Evolutionary conservation across 1,284 basidiomycete species (phyloP).

Genomic region (Ceratobasidium sp.): DNA sequence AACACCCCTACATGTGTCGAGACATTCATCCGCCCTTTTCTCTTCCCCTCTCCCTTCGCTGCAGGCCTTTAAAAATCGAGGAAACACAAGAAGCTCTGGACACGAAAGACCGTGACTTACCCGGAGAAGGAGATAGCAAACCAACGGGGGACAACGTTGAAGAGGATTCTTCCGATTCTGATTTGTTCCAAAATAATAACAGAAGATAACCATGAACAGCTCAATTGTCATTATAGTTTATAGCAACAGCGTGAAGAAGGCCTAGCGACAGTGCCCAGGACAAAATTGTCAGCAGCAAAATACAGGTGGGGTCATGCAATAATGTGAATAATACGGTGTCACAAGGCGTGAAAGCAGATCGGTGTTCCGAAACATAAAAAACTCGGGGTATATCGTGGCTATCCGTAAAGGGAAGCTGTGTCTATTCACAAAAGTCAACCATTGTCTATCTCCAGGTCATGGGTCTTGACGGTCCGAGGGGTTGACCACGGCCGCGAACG

Average conservation of each 20-base stretch:
- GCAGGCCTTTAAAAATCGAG: constrained; percentile 17
- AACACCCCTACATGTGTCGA: not conserved
- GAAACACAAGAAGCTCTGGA: not conserved
- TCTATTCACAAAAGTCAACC: constrained; percentile 33
- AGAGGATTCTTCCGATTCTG: constrained; percentile 21
- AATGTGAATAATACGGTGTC: constrained; percentile 25
- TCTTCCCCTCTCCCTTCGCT: no score
- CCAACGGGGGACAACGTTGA: not conserved
- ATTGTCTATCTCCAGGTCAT: constrained; percentile 26
- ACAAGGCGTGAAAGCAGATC: constrained; percentile 16
- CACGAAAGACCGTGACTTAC: not conserved
- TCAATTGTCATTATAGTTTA: constrained; percentile 21
- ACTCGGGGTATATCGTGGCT: constrained; percentile 23
- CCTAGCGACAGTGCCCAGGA: not conserved
- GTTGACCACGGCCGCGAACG: constrained; percentile 36
- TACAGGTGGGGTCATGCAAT: constrained; percentile 34
- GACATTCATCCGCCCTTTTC: not conserved
- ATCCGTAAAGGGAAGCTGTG: not conserved
- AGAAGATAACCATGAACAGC: constrained; percentile 27
- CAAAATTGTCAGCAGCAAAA: constrained; percentile 28
- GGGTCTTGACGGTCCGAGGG: constrained; percentile 13
- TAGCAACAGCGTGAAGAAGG: constrained; percentile 32
- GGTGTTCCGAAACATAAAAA: constrained; percentile 31
- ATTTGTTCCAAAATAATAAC: constrained; percentile 35
- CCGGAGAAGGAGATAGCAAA: not conserved